These are phyloP conservation scores for Aspergillus sp. DNA, from an alignment of 2,329 filamentous ascomycete genomes.

Conservation along the genomic window DNA sequence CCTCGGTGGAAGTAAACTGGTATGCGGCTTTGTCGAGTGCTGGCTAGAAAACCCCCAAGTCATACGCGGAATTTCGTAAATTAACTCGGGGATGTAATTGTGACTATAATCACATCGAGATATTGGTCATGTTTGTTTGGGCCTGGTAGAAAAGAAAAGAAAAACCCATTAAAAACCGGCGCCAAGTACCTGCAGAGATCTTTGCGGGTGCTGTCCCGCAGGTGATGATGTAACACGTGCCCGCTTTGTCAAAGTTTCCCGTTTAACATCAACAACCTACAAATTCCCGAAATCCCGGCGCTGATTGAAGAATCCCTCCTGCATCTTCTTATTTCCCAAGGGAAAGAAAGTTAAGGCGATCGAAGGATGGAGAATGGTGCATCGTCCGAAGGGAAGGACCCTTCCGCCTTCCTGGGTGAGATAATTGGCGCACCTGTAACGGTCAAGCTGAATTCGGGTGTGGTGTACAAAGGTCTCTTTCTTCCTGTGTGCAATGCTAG, in stretches of 20 bases:
- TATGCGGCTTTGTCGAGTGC: neutral
- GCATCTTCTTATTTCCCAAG: neutral
- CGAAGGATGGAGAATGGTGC: constrained; percentile 72
- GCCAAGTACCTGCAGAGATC: neutral
- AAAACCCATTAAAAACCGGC: neutral
- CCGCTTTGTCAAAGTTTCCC: neutral
- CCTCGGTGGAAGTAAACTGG: neutral
- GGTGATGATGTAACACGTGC: neutral
- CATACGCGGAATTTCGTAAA: neutral
- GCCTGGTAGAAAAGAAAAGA: neutral
- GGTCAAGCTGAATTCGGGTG: constrained; percentile 97
- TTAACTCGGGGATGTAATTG: neutral
- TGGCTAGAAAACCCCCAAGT: neutral
- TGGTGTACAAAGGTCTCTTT: constrained; percentile 86
- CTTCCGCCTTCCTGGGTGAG: constrained; percentile 87
- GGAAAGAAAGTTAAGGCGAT: neutral
- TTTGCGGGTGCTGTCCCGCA: neutral
- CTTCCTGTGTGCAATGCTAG: neutral
- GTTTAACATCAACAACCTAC: neutral
- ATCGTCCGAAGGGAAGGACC: constrained; percentile 76
- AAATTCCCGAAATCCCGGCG: neutral
- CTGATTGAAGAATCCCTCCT: neutral
- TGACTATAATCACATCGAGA: neutral
- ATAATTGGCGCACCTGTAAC: constrained; percentile 94
- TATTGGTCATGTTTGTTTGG: neutral